phyloP scores from a whole-genome alignment of 2,329 filamentous ascomycete species.

The Fusarium sororula region DNA sequence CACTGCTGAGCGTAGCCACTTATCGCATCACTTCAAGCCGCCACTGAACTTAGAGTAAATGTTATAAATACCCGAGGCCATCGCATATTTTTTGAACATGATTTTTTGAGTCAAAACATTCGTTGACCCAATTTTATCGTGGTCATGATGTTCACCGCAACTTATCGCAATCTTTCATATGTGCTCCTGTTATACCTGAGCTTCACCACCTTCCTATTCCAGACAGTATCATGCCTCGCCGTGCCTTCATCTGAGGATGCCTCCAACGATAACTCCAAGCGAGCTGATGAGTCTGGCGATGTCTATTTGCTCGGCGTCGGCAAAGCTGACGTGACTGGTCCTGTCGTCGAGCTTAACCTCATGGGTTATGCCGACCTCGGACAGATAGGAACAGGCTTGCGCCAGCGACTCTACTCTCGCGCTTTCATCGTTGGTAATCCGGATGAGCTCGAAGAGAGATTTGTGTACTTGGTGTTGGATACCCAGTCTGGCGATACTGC shows the following conservation, averaged over 20 bases:
- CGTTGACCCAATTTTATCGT: neutral
- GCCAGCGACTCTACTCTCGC: neutral
- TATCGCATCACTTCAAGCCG: neutral
- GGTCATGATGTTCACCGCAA: neutral
- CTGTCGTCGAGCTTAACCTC: slow-evolving; percentile 10
- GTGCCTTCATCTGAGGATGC: neutral
- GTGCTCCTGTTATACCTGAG: neutral
- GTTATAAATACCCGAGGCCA: neutral
- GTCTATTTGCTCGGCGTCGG: neutral
- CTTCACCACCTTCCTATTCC: neutral
- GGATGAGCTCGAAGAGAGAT: neutral
- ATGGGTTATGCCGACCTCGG: slow-evolving; percentile 9
- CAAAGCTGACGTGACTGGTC: slow-evolving; percentile 2
- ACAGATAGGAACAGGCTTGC: neutral
- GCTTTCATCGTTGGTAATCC: neutral
- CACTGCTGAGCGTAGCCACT: rapidly evolving
- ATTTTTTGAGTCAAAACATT: rapidly evolving
- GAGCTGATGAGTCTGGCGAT: neutral
- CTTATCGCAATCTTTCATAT: neutral
- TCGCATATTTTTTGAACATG: rapidly evolving
- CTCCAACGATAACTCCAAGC: neutral
- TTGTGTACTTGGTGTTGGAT: neutral
- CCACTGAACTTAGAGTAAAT: neutral
- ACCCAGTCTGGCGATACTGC: neutral
- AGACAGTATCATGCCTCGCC: neutral